These are phyloP conservation scores for Solanum arcanum DNA, from an alignment of 257 asterid genomes.

Conservation along the genomic window DNA sequence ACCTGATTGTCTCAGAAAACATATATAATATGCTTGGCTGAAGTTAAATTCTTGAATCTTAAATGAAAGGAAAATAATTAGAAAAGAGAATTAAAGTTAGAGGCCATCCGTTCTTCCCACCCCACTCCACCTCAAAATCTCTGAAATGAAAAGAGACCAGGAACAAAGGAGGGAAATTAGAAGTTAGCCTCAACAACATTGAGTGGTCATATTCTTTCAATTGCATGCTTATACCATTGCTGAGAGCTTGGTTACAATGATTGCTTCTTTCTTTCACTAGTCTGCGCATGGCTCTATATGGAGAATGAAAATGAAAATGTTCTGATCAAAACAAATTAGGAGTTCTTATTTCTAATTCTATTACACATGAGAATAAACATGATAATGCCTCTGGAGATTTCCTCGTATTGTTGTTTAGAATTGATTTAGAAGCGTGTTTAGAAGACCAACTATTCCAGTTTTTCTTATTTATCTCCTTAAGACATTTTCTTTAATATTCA, in stretches of 20 bases:
- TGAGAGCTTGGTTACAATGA: not conserved
- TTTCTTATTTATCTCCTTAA: not conserved
- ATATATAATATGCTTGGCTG: not conserved
- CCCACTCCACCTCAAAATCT: not conserved
- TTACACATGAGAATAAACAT: not conserved
- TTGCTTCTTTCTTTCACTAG: not conserved
- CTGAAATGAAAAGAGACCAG: not conserved
- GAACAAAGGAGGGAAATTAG: not conserved
- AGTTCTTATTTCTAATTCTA: not conserved
- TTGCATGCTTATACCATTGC: not conserved
- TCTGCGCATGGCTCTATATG: not conserved
- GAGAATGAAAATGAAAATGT: not conserved
- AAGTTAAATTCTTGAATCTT: not conserved
- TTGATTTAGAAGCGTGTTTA: not conserved
- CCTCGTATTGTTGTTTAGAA: not conserved
- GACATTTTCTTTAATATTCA: not conserved
- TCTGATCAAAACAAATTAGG: not conserved
- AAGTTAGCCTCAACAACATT: not conserved
- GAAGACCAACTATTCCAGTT: not conserved
- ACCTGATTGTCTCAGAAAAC: not conserved
- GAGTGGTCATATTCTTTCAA: not conserved
- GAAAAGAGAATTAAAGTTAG: not conserved
- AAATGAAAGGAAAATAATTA: not conserved
- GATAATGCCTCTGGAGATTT: not conserved
- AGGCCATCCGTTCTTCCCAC: not conserved